Percentiles rank a stretch among this genome's conserved stretches.
Evolutionary conservation across 2,329 filamentous ascomycete species (phyloP).

Genomic region (Paracoccidioides brasiliensis): DNA sequence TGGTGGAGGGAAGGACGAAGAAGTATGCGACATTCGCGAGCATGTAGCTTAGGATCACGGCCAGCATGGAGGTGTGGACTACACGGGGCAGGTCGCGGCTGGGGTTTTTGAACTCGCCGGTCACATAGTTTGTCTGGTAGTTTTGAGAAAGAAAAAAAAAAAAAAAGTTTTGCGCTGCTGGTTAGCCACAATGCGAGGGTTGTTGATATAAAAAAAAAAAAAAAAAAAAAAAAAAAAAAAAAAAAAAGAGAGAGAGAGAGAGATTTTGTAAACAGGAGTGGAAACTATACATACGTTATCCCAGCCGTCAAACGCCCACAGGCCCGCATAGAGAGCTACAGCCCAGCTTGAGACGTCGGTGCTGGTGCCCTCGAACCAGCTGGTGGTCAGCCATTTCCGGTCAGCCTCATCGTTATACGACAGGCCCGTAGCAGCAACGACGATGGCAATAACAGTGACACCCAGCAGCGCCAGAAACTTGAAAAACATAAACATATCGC

Average conservation of each 20-base stretch:
- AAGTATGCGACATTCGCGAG: conserved; percentile 91
- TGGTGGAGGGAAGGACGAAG: conserved; percentile 68
- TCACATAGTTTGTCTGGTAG: conserved; percentile 82
- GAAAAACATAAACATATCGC: conserved; percentile 90
- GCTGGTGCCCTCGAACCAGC: conserved; percentile 82
- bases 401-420: conserved; percentile 64
- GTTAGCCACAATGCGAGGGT: too few relatives aligned
- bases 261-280: not conserved
- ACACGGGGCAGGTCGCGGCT: conserved; percentile 80
- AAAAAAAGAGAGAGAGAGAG: too few relatives aligned
- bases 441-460: conserved; percentile 74
- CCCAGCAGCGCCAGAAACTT: conserved; percentile 85
- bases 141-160: not conserved
- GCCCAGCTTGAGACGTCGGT: conserved; percentile 75
- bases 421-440: conserved; percentile 76
- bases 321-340: conserved; percentile 81
- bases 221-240: too few relatives aligned
- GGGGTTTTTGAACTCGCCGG: conserved; percentile 90
- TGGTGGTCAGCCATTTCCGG: conserved; percentile 70
- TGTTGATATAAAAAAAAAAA: too few relatives aligned
- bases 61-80: conserved; percentile 90
- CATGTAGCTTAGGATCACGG: conserved; percentile 82
- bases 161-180: too few relatives aligned
- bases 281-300: conserved; percentile 60
- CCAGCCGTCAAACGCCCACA: conserved; percentile 99